A percentile compares a stretch with the other conserved stretches of the same genome.
Conservation (phyloP, 495 filamentous ascomycete genomes). For the Trichoderma parareesei region DNA sequence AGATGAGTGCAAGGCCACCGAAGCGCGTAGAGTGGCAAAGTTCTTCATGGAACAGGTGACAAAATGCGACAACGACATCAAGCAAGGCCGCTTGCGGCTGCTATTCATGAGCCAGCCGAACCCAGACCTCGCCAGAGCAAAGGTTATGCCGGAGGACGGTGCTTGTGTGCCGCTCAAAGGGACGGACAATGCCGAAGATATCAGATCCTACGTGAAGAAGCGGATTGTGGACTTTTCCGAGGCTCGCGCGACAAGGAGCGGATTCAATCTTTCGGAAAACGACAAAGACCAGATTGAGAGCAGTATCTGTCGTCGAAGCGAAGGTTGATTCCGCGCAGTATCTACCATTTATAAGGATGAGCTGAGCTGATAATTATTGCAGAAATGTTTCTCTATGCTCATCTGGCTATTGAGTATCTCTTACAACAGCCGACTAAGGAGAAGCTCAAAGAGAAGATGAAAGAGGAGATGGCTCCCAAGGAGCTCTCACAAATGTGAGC, state of each 20-base stretch:
- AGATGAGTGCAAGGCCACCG: background rate
- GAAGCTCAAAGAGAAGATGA: background rate
- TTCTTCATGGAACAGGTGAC: background rate
- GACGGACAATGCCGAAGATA: background rate
- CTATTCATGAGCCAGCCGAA: background rate
- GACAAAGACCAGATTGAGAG: background rate
- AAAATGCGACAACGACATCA: background rate
- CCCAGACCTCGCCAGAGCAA: background rate
- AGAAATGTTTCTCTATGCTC: slow-evolving; percentile 2
- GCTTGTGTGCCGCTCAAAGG: background rate
- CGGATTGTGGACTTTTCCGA: background rate
- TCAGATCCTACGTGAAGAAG: background rate
- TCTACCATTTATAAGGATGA: background rate
- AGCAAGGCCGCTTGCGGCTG: background rate
- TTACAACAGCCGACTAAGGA: background rate
- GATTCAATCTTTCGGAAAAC: background rate
- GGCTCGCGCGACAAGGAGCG: background rate
- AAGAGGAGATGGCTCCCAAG: background rate
- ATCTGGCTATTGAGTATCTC: background rate
- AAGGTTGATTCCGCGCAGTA: background rate
- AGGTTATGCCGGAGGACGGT: background rate
- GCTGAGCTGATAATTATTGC: background rate
- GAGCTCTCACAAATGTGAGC: background rate
- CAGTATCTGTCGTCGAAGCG: background rate
- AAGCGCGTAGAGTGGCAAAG: background rate